Evolutionary conservation across 2,329 filamentous ascomycete species (phyloP), one percentile per base, ranked within the genome.

Genomic region (Tolypocladium nubicola): DNA sequence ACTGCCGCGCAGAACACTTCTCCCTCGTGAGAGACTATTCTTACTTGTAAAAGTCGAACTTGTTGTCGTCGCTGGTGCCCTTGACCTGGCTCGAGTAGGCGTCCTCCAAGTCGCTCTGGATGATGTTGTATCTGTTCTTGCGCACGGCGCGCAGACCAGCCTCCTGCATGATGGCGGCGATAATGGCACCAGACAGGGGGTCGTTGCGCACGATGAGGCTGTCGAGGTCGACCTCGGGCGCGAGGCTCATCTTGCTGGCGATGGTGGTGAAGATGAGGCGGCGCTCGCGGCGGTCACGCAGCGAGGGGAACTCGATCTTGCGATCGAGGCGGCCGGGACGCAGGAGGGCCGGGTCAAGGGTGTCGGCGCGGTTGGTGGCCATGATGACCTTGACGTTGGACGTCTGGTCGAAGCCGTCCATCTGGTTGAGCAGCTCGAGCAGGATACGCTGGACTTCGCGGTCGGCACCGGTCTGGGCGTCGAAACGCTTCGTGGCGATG

Each of bases 321-420:
- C 94, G 84, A 75, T 99, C 94, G 59, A 99, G 81, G 78, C 94
- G 91, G 64, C 94, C 94, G 38, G 94, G 94, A 67, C 94, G 90
- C 60, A 99, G 84, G 61, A 99, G 82, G 47, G 94, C 94, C 19
- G 94, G 94, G 71, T 99, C 94, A 63, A 99, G 82, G 8, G 94
- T 99, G 73, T 97, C 94, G 63, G 94, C 93, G 71, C 94, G 88
- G 79, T 99, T 99, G 64, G 94, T 99, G 64, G 94, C 94, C 94
- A 99, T 99, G 77, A 99, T 99, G 71, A 99, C 94, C 79, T 99
- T 99, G 75, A 99, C 94, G 74, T 99, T 99, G 72, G 90, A 89
- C 0, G 91, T 96, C 75, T 99, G 94, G 73, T 99, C 94, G 78
- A 99, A 99, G 63, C 94, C 94, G 72, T 99, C 94, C 94, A 99